These are phyloP conservation scores for Cylindrotheca fusiformis DNA, from an alignment of 108 stramenopile species.

Conservation along the genomic window DNA sequence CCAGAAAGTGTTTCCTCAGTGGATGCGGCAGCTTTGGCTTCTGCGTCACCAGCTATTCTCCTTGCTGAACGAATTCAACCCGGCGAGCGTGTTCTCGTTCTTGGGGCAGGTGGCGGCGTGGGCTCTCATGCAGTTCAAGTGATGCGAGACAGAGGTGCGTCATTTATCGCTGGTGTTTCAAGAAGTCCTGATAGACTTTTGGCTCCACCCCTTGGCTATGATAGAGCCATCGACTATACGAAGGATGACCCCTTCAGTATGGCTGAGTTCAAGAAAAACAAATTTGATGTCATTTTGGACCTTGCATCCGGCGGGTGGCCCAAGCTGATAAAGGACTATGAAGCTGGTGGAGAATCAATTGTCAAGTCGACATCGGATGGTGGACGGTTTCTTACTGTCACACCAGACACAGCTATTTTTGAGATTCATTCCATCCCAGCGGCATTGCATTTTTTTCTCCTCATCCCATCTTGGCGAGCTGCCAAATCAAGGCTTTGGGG, in stretches of 20 bases:
- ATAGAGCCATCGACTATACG: slow-evolving; percentile 51
- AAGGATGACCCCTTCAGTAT: slow-evolving; percentile 36
- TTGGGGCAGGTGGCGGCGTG: slow-evolving; percentile 65
- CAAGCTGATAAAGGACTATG: slow-evolving; percentile 11
- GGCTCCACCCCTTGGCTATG: slow-evolving; percentile 40
- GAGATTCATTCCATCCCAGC: slow-evolving; percentile 34
- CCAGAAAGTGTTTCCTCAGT: slow-evolving; percentile 36
- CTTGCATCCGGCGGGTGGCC: slow-evolving; percentile 60
- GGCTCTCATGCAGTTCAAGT: slow-evolving; percentile 54
- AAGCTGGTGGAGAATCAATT: slow-evolving; percentile 19
- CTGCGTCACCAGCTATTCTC: slow-evolving; percentile 37
- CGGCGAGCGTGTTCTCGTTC: slow-evolving; percentile 53
- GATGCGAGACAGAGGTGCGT: slow-evolving; percentile 34
- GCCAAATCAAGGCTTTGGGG: slow-evolving; percentile 39
- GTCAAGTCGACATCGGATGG: slow-evolving; percentile 48
- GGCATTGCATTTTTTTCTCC: slow-evolving; percentile 41
- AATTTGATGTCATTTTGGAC: slow-evolving; percentile 71
- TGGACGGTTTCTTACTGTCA: slow-evolving; percentile 52
- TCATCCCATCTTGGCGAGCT: slow-evolving; percentile 48
- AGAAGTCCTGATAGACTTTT: slow-evolving; percentile 35
- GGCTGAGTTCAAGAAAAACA: slow-evolving; percentile 41
- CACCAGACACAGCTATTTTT: slow-evolving; percentile 50
- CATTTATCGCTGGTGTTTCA: slow-evolving; percentile 47
- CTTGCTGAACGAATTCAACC: slow-evolving; percentile 40
- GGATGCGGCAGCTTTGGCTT: slow-evolving; percentile 53